Base-by-base conservation (phyloP, 2,329 filamentous ascomycete genomes). In the Alternaria sp. region DNA sequence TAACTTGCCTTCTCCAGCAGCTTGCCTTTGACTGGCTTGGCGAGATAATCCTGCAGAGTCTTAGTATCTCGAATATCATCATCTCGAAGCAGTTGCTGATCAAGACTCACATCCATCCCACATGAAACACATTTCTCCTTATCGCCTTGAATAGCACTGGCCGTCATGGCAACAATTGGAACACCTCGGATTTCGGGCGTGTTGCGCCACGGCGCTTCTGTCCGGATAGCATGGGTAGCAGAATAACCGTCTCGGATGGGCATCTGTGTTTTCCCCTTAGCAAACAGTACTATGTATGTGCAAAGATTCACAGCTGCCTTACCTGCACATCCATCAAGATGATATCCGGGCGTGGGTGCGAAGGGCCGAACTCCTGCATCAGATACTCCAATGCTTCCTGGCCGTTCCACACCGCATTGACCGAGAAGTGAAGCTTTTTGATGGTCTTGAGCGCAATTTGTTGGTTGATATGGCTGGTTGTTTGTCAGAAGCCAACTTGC, bases 81-180 rank as follows among this genome's bases (percentile, higher is more conserved):
- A 52, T 54, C 57, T 52, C 53, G 50, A 52, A 55, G 40, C 51
- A 49, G 55, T 14, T 23, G 31, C 28, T 46, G 21, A 34, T 51
- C 21, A 50, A n/a, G 17, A 70, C 72, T 73, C 54, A 75, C 73
- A 62, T 92, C 89, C 90, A 92, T 92, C 31, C 90, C 90, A 8
- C 58, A 61, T n/a, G 89, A 88, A 60, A 83, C 84, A 59, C 90
- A 92, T 71, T 91, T 92, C 72, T 92, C 90, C 48, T 84, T 82
- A 68, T 93, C 90, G 4, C 90, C 90, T 71, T 91, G 88, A 39
- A 92, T 92, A 0, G 90, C 90, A 4, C 87, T 90, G 4, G 90
- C 90, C 0, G 90, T 93, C 88, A 93, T 91, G n/a, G 90, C 90
- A 36, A 93, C 87, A 50, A 93, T 91, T 0, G 90, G 90, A 5